Evolutionary conservation across 2,329 filamentous ascomycete genomes (phyloP).

Genomic region (Pleurostoma richardsiae): DNA sequence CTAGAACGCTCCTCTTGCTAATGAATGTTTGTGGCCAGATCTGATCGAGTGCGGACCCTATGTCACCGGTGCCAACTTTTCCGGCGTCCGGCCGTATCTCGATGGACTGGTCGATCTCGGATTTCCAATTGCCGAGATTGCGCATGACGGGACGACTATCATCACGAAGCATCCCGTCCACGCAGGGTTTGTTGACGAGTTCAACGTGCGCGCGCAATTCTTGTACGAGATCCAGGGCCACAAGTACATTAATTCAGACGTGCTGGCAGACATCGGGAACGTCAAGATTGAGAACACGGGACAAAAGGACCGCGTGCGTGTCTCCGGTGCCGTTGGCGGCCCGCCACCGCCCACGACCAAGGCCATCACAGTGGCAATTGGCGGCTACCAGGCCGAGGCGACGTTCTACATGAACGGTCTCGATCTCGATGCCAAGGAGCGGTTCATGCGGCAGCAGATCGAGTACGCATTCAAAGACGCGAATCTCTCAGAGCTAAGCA

Average conservation of each 20-base stretch:
- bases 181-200: constrained; percentile 1
- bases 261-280: constrained; percentile 22
- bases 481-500: constrained; percentile 20
- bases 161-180: neutral
- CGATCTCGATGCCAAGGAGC: constrained; percentile 9
- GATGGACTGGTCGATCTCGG: too few species aligned
- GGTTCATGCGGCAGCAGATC: constrained; percentile 20
- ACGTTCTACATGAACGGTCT: constrained; percentile 14
- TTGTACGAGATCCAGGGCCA: constrained; percentile 29
- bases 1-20: too few species aligned
- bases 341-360: constrained; percentile 33
- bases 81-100: too few species aligned
- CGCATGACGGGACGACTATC: neutral
- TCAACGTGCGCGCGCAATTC: constrained; percentile 16
- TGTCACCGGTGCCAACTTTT: constrained; percentile 40
- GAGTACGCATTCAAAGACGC: constrained; percentile 14
- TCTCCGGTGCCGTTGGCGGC: constrained; percentile 29
- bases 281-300: constrained; percentile 38
- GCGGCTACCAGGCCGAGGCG: constrained; percentile 30
- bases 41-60: constrained; percentile 39
- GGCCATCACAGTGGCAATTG: constrained; percentile 28
- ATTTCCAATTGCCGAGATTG: too few species aligned
- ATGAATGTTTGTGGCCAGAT: too few species aligned
- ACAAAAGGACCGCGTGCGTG: constrained; percentile 19
- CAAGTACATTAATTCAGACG: constrained; percentile 26